Conservation (phyloP, 1,284 basidiomycete species). For the Volvariella surrecta region DNA sequence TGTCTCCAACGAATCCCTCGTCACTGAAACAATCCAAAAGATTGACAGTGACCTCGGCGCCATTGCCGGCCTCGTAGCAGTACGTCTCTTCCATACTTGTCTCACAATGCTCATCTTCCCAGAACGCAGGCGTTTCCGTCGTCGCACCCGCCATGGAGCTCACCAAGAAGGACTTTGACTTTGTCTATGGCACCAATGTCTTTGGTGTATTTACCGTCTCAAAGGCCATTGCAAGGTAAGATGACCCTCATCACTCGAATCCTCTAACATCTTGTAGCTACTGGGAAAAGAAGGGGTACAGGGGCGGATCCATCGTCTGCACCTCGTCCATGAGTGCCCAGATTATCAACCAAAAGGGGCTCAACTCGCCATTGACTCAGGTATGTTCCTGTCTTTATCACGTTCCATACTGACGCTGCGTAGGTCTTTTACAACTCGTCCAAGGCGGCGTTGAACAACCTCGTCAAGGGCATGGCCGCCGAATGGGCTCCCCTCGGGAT, state of each 20-base stretch:
- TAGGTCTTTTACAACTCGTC: conserved; percentile 56
- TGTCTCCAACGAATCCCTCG: conserved; percentile 23
- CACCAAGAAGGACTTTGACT: conserved; percentile 24
- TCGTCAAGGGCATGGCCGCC: conserved; percentile 48
- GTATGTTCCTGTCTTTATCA: conserved; percentile 9
- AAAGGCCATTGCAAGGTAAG: conserved; percentile 26
- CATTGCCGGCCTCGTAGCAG: conserved; percentile 28
- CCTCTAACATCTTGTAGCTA: conserved; percentile 13
- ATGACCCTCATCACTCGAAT: neutral
- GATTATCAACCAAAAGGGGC: conserved; percentile 26
- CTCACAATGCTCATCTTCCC: neutral
- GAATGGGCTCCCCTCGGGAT: conserved; percentile 50
- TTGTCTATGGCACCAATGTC: conserved; percentile 25
- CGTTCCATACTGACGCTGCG: neutral
- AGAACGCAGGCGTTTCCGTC: conserved; percentile 33
- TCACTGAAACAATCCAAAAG: conserved; percentile 22
- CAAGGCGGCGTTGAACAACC: conserved; percentile 49
- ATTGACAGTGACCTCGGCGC: conserved; percentile 26
- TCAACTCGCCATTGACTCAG: conserved; percentile 23
- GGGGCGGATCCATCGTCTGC: conserved; percentile 26
- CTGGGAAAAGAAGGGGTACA: conserved; percentile 21
- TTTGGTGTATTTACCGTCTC: conserved; percentile 30
- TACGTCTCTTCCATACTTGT: conserved; percentile 11
- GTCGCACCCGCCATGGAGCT: conserved; percentile 27
- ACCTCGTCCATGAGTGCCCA: conserved; percentile 31